phyloP scores from a whole-genome alignment of 2,329 filamentous ascomycete species.

The Exophiala alcalophila region DNA sequence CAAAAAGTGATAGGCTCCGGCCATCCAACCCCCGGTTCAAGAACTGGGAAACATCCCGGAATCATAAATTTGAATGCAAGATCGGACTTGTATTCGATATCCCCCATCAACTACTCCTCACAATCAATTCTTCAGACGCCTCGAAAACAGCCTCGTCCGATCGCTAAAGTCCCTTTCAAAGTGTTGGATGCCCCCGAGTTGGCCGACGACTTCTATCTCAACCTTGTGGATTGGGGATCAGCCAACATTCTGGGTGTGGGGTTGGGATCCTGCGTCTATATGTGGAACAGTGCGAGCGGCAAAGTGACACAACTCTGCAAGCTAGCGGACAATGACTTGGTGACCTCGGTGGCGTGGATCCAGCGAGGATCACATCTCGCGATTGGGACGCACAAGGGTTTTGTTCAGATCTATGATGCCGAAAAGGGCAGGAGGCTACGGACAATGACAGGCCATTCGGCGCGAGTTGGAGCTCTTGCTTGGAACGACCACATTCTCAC shows the following conservation, averaged over 20 bases:
- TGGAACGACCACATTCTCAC: constrained; percentile 99
- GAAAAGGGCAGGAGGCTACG: constrained; percentile 78
- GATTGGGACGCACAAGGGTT: constrained; percentile 88
- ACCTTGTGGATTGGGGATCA: constrained; percentile 95
- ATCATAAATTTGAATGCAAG: constrained; percentile 85
- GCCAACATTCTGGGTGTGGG: constrained; percentile 92
- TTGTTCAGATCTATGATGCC: constrained; percentile 97
- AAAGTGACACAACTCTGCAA: constrained; percentile 93
- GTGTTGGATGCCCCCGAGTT: constrained; percentile 94
- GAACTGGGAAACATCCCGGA: constrained; percentile 66
- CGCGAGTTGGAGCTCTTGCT: constrained; percentile 85
- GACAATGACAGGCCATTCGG: constrained; percentile 96
- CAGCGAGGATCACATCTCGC: constrained; percentile 93
- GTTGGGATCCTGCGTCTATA: constrained; percentile 88
- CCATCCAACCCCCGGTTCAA: constrained; percentile 85
- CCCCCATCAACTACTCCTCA: constrained; percentile 86
- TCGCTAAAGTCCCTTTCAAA: constrained; percentile 97
- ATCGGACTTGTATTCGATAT: constrained; percentile 92
- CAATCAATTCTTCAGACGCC: constrained; percentile 92
- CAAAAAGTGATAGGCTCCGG: constrained; percentile 68
- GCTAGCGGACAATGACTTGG: constrained; percentile 76
- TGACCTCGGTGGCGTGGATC: constrained; percentile 98
- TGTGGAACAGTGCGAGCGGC: constrained; percentile 94
- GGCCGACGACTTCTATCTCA: constrained; percentile 96
- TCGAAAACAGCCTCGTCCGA: constrained; percentile 79